Percentiles rank a stretch among this genome's conserved stretches.
phyloP scores from a whole-genome alignment of 148 eudicot genomes.

The Mesembryanthemum crystallinum region DNA sequence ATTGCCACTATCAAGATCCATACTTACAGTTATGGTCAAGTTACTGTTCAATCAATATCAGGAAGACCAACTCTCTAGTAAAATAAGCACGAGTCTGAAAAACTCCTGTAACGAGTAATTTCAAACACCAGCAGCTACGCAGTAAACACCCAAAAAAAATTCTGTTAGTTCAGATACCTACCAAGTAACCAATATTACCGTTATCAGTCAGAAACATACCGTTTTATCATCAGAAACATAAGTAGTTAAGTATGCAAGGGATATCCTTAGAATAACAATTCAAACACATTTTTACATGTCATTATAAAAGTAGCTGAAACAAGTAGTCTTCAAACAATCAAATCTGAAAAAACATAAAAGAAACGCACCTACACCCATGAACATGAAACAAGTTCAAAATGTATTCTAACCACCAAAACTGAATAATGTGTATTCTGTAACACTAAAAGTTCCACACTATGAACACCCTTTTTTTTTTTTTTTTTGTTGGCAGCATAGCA shows the following conservation, averaged over 20 bases:
- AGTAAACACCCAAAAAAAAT: too few relatives aligned
- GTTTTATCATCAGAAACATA: too few relatives aligned
- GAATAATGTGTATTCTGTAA: conserved; percentile 14
- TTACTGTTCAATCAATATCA: too few relatives aligned
- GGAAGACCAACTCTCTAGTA: too few relatives aligned
- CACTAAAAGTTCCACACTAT: background rate
- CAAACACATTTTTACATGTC: conserved; percentile 8
- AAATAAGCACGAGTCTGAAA: too few relatives aligned
- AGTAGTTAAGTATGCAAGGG: background rate
- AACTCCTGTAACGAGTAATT: too few relatives aligned
- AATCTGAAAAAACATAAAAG: background rate
- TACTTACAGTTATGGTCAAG: too few relatives aligned
- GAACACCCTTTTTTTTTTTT: background rate
- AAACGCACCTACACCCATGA: background rate
- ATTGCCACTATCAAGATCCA: too few relatives aligned
- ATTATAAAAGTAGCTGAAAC: background rate
- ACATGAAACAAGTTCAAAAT: background rate
- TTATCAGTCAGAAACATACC: too few relatives aligned
- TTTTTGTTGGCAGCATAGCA: background rate
- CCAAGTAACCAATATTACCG: too few relatives aligned
- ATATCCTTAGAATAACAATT: background rate
- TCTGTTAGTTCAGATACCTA: too few relatives aligned
- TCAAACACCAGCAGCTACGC: too few relatives aligned
- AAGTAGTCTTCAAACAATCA: conserved; percentile 9
- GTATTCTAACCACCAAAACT: conserved; percentile 22